Percentiles rank a stretch among this genome's conserved stretches.
Conservation (phyloP, 2,329 filamentous ascomycete genomes). For the Verticillium dahliae region DNA sequence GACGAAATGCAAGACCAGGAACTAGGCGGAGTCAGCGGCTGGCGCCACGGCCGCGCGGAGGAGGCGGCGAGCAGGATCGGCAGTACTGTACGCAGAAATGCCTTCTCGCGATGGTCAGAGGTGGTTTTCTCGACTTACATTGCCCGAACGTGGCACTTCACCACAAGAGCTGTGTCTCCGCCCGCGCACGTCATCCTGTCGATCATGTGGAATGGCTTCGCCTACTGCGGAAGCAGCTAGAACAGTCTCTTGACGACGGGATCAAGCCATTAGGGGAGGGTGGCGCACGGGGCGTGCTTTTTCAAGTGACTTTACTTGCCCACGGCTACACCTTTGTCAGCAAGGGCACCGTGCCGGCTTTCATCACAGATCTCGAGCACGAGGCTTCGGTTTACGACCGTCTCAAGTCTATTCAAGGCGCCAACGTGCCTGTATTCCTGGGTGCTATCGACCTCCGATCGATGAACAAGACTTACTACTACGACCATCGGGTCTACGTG, state of each 20-base stretch:
- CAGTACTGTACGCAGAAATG: conserved; percentile 32
- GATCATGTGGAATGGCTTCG: conserved; percentile 17
- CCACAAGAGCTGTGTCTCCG: conserved; percentile 1
- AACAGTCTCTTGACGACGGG: conserved; percentile 20
- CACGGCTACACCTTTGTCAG: conserved; percentile 36
- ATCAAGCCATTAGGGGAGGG: conserved; percentile 18
- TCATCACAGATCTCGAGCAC: conserved; percentile 24
- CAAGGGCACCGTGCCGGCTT: conserved; percentile 30
- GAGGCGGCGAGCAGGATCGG: conserved; percentile 1
- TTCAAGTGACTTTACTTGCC: conserved; percentile 29
- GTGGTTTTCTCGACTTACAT: conserved; percentile 20
- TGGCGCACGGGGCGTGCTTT: conserved; percentile 30
- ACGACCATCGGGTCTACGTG: conserved; percentile 22
- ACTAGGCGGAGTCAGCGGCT: no score
- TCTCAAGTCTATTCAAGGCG: conserved; percentile 26
- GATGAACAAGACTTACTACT: conserved; percentile 24
- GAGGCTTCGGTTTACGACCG: conserved; percentile 27
- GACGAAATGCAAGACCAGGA: no score
- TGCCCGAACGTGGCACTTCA: conserved; percentile 33
- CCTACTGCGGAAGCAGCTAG: conserved; percentile 23
- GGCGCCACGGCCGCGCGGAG: neutral
- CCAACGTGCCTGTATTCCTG: conserved; percentile 28
- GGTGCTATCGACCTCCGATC: conserved; percentile 26
- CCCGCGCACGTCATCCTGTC: conserved; percentile 19
- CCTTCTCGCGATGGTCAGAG: conserved; percentile 25